Conservation (phyloP, 2,329 filamentous ascomycete species). For the Ceratocystis papillata region DNA sequence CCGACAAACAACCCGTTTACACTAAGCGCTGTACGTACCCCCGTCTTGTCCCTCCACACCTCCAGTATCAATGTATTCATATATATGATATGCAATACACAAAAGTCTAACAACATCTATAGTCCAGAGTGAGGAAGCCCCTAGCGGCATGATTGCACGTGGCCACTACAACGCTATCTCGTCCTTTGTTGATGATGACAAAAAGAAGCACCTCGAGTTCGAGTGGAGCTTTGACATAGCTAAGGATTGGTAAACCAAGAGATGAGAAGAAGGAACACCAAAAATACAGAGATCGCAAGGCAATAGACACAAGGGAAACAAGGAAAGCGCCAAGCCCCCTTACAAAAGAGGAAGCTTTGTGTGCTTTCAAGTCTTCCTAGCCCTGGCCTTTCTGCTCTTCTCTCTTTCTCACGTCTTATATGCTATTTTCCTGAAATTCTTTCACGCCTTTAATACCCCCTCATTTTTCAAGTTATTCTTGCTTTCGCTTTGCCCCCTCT, state of each 20-base stretch:
- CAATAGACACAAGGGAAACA: not conserved
- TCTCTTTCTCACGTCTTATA: conserved; percentile 4
- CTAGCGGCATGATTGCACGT: conserved; percentile 77
- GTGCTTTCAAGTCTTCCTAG: not conserved
- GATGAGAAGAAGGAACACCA: conserved; percentile 6
- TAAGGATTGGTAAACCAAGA: conserved; percentile 70
- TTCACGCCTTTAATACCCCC: conserved; percentile 21
- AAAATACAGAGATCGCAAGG: not conserved
- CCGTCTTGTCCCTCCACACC: not conserved
- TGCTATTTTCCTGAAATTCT: conserved; percentile 8
- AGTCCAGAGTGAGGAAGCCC: conserved; percentile 89
- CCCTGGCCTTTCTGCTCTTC: not conserved
- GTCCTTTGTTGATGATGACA: conserved; percentile 91
- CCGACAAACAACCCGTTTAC: conserved; percentile 72
- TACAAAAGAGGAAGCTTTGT: not conserved
- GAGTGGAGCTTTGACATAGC: conserved; percentile 94
- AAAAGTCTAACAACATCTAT: not conserved
- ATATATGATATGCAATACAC: not conserved
- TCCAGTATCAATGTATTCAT: not conserved
- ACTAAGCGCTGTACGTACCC: conserved; percentile 73
- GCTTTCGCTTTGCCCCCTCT: not conserved
- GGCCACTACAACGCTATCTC: conserved; percentile 84
- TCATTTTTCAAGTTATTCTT: conserved; percentile 11
- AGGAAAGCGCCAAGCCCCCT: not conserved
- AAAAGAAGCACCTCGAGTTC: conserved; percentile 79